Percentiles rank a stretch among this genome's conserved stretches.
Conservation (phyloP, 257 asterid genomes). For the Anisodus acutangulus region DNA sequence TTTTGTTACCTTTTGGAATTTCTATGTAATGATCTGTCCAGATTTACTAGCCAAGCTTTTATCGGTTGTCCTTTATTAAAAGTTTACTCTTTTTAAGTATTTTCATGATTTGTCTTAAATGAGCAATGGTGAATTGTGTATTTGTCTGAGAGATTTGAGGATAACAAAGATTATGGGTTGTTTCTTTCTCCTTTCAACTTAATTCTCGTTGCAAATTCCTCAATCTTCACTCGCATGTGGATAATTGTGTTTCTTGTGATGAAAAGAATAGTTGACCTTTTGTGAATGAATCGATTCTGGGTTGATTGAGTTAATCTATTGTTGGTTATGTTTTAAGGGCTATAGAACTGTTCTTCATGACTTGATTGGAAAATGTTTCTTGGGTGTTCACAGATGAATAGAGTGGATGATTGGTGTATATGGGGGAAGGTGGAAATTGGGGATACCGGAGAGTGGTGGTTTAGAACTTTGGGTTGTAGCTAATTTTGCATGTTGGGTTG, state of each 20-base stretch:
- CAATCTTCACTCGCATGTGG: not conserved
- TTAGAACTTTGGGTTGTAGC: not conserved
- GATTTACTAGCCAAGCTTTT: not conserved
- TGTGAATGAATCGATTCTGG: not conserved
- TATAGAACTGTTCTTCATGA: not conserved
- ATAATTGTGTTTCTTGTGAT: not conserved
- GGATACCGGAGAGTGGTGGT: too few species aligned
- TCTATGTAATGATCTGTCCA: not conserved
- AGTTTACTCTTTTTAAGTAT: not conserved
- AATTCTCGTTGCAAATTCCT: not conserved
- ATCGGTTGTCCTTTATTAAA: not conserved
- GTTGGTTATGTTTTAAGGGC: not conserved
- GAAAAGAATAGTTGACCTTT: not conserved
- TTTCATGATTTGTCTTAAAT: not conserved
- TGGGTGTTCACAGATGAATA: too few species aligned
- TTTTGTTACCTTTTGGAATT: not conserved
- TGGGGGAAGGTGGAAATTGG: too few species aligned
- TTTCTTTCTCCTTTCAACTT: not conserved
- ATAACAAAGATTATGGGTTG: not conserved
- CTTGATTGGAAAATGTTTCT: not conserved
- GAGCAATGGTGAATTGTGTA: not conserved
- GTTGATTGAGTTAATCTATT: not conserved
- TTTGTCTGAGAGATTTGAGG: not conserved
- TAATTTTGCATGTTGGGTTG: slow-evolving; percentile 8
- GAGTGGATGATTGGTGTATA: not conserved